Evolutionary conservation across 768 basidiomycete genomes (phyloP).

Genomic region (Pleurotus tuoliensis): DNA sequence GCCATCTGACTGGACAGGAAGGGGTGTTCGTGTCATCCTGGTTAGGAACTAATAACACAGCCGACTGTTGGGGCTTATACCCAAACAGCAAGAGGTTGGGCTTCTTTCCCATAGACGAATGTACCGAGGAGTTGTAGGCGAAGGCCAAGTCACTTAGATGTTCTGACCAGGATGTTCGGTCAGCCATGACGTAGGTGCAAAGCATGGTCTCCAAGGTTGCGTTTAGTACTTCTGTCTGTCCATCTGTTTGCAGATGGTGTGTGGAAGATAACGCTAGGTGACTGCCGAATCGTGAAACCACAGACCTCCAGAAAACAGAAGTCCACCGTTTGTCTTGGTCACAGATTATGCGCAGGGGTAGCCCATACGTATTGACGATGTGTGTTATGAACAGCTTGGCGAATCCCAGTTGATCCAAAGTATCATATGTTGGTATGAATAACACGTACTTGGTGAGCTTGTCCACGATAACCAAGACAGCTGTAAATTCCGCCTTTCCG

Average conservation of each 20-base stretch:
- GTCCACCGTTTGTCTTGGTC: conserved; percentile 8
- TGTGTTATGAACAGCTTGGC: conserved; percentile 18
- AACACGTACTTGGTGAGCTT: conserved; percentile 1
- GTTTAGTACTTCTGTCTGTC: conserved; percentile 28
- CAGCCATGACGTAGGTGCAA: conserved; percentile 14
- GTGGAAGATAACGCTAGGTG: conserved; percentile 21
- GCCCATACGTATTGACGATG: conserved; percentile 16
- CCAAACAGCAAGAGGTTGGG: no score
- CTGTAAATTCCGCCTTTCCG: conserved; percentile 9
- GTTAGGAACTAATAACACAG: no score
- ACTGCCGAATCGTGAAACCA: conserved; percentile 14
- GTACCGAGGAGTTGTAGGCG: no score
- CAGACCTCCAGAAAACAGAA: conserved; percentile 22
- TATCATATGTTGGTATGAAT: conserved; percentile 13
- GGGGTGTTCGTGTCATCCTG: no score
- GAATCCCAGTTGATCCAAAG: conserved; percentile 15
- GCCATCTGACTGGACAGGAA: no score
- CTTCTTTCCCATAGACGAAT: no score
- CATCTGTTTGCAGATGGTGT: conserved; percentile 35
- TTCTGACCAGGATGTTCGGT: conserved; percentile 20
- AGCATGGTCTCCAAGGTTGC: conserved; percentile 19
- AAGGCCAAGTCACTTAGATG: neutral
- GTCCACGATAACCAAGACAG: conserved; percentile 27
- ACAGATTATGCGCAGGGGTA: conserved; percentile 10
- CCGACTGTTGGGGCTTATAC: no score